Base-by-base conservation (phyloP, 176 grass and related monocot genomes). In the Lolium rigidum region DNA sequence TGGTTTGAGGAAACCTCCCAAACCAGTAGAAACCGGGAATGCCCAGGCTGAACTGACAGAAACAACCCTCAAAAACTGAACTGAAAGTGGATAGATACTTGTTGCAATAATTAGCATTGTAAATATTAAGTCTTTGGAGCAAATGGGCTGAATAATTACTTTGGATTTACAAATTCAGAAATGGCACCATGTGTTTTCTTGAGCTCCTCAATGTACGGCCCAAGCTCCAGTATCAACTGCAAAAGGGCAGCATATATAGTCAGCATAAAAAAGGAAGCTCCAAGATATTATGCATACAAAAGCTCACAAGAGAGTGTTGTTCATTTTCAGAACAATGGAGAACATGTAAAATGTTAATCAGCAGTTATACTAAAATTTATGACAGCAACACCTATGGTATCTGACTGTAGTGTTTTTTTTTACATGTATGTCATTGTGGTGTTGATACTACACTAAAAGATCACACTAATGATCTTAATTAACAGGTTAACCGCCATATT, bases 111-210 rank as follows among this genome's bases (percentile, higher is more conserved):
- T 65, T 50, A 61, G 20, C 44, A 55, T 28, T 28, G 59, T 58
- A 75, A 26, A 83, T 15, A 64, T 14, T 60, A 65, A 6, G 0
- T 82, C 65, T 17, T 38, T 54, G n/a, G 37, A 76, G 21, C 20
- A 89, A n/a, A 6, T 21, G 62, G 48, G 6, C 35, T 85, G 70
- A 82, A 44, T 57, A 80, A 66, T 91, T 98, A 95, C 95, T 98
- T 98, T 59, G 95, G 95, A 64, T 98, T 98, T 80, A 98, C 91
- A 88, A 98, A 98, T 86, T 98, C 95, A 41, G 39, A 79, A 87
- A 95, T 98, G 82, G 87, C 89, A 9, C 95, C 95, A 82, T 67
- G 56, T 68, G 93, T 98, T 91, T 90, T 98, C 79, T 88, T 90
- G 46, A 98, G 95, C 77, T 98, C 95, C 86, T 95, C 89, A 35